Evolutionary conservation across 176 grass and related monocot genomes (phyloP), one percentile per base, ranked within the genome.

Genomic region (Leersia perrieri): DNA sequence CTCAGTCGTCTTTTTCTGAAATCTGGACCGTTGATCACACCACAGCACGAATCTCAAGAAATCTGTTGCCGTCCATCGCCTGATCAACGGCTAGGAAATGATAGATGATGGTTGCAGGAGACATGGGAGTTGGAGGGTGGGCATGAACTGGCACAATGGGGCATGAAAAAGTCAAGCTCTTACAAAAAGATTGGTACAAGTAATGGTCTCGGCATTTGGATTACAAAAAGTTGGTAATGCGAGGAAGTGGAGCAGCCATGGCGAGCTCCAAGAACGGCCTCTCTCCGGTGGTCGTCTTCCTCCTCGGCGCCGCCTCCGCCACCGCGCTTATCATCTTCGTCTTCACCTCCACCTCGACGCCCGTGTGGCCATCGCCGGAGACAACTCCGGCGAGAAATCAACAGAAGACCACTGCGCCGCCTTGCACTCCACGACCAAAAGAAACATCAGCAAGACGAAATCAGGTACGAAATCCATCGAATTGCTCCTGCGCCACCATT

Each of bases 261-360:
- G 70, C 41, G 39, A 41, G 33, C 77, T 72, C 77, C 69, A 87
- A 84, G 76, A 81, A 3, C 34, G 25, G n/a, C 12, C n/a, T 42
- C 15, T 68, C 80, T 18, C 71, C 81, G 65, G 40, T 49, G 64
- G 44, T 62, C 33, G 8, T 68, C 76, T 91, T 87, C 76, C 72
- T 91, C 49, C 33, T 81, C 31, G 85, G 89, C 23, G 84, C 84
- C 5, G 76, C 71, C 5, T 76, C 81, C 42, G 85, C 76, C 35
- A 72, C 81, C 35, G 89, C 28, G 30, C 29, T 91, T 28, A 72
- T 87, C 28, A 18, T 91, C 32, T 87, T 87, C 57, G 22, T 80
- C 42, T 26, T 77, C 60, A 87, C 89, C 14, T 35, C 89, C 20
- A 33, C 44, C 7, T 35, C 60, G 2, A 80, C 30, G 4, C 85